Conservation (phyloP, 2,329 filamentous ascomycete genomes). For the Clarireedia monteithiana region DNA sequence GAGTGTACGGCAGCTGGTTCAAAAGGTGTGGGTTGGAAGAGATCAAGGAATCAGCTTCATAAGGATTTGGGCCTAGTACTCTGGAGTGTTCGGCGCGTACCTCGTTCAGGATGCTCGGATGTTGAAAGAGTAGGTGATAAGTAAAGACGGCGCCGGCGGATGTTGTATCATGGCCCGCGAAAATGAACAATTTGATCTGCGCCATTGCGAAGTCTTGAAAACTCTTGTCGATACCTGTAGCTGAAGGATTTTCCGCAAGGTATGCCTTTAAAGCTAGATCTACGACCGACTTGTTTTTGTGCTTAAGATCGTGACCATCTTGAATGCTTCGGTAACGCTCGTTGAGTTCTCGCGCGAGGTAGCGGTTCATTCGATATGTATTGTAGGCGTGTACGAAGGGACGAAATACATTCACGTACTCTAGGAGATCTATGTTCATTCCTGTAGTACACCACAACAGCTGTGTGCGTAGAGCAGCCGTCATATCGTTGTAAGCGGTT, state of each 20-base stretch:
- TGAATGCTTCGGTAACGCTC: neutral
- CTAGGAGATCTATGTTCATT: neutral
- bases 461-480: neutral
- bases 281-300: slow-evolving; percentile 4
- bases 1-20: slow-evolving; percentile 17
- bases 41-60: slow-evolving; percentile 2
- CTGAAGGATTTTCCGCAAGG: neutral
- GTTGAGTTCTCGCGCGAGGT: neutral
- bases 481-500: neutral
- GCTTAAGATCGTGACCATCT: neutral
- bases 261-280: slow-evolving; percentile 3
- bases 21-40: slow-evolving; percentile 10
- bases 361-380: slow-evolving; percentile 1
- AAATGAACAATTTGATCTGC: slow-evolving; percentile 15
- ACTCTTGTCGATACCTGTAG: neutral
- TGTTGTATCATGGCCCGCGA: slow-evolving; percentile 23
- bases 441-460: neutral
- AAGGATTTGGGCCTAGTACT: slow-evolving; percentile 13
- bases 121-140: slow-evolving; percentile 13
- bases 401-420: slow-evolving; percentile 1
- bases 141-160: slow-evolving; percentile 8
- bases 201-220: neutral
- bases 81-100: slow-evolving; percentile 17
- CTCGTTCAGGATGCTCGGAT: slow-evolving; percentile 10
- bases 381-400: neutral